Base-by-base conservation (phyloP, 495 filamentous ascomycete genomes). In the Tuber umbilicatum region DNA sequence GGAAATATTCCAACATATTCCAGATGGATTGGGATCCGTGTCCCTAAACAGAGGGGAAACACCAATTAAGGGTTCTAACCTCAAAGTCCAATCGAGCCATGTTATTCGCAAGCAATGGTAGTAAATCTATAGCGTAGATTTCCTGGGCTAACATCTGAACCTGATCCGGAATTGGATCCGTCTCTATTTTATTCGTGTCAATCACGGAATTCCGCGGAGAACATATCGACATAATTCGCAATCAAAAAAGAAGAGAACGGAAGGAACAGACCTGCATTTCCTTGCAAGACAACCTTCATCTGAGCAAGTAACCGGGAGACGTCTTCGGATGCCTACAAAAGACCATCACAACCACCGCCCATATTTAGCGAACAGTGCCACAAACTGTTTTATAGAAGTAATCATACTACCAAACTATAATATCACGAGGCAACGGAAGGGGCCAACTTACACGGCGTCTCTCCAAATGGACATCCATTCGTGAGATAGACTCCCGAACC, bases 21-120 rank as follows among this genome's bases (percentile, higher is more conserved):
- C 55, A 17, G 27, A 17, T 17, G 1, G 27, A 64, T 12, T 1
- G 27, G 35, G 55, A 35, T 17, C n/a, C 27, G 27, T 35, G 12
- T 19, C 27, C 55, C 6, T 27, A 35, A 64, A 35, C 27, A 35
- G 55, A 35, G 27, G 3, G 39, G 93, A 91, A 39, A n/a, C 27
- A 64, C 17, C 68, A 55, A 23, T 38, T 60, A 47, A 10, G 50
- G 68, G 47, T 43, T 43, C 73, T 38, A 23, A 82, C 81, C 85
- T 99, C 96, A 86, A 99, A 99, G 9, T 94, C 92, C 9, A 98
- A 89, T 40, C 90, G 87, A 83, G 91, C 88, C 70, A 99, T 90
- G 81, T 89, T 89, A 68, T 88, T 86, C 40, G 94, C 91, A 50
- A 99, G 90, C 43, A 91, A 85, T 79, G 91, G 92, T 47, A 98